Conservation (phyloP, 495 filamentous ascomycete genomes). For the Penicillium argentinense region DNA sequence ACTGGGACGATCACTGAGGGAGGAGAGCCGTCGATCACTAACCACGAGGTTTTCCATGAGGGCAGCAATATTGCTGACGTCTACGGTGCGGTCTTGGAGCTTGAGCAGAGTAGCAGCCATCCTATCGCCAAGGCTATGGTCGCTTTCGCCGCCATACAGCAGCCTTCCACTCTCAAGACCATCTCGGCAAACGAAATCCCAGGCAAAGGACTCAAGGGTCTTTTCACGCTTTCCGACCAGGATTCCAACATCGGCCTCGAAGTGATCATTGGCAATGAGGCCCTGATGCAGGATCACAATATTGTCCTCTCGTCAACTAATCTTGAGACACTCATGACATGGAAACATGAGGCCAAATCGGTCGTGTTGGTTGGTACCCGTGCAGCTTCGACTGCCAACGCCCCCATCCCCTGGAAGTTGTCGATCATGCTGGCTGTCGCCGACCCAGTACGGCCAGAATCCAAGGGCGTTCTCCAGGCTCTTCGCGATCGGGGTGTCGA, state of each 20-base stretch:
- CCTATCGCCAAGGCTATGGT: conserved; percentile 84
- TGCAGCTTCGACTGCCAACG: neutral
- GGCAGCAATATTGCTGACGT: conserved; percentile 35
- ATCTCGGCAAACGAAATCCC: conserved; percentile 78
- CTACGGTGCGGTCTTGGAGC: conserved; percentile 56
- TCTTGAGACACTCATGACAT: neutral
- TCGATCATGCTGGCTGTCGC: too few relatives aligned
- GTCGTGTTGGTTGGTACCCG: neutral
- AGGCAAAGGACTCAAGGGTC: conserved; percentile 78
- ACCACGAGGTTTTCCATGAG: conserved; percentile 57
- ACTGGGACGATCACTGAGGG: conserved; percentile 90
- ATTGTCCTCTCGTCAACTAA: neutral
- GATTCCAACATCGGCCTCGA: conserved; percentile 28
- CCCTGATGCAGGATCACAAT: conserved; percentile 52
- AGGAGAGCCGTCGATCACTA: conserved; percentile 75
- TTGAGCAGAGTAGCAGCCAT: conserved; percentile 85
- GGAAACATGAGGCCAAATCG: conserved; percentile 1
- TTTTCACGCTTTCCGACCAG: conserved; percentile 42
- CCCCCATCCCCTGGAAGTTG: neutral
- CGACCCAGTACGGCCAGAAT: too few relatives aligned
- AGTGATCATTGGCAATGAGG: conserved; percentile 82
- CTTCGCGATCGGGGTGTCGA: too few relatives aligned
- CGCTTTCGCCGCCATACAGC: conserved; percentile 56
- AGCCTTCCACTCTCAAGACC: conserved; percentile 40
- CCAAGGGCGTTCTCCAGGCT: too few relatives aligned